Conservation (phyloP, 768 basidiomycete genomes). For the Lactarius sp. region DNA sequence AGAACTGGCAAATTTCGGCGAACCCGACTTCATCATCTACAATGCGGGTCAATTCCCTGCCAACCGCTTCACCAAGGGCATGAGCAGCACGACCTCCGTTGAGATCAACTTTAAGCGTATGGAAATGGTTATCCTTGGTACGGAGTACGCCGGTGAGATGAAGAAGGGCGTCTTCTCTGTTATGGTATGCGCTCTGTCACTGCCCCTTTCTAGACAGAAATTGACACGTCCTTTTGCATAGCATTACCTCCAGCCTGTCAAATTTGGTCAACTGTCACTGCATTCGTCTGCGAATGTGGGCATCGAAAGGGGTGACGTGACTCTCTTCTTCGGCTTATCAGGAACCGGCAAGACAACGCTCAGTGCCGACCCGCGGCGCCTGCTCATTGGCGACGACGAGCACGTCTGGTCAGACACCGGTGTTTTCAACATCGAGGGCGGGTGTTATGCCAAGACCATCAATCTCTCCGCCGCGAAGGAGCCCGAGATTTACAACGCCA, state of each 20-base stretch:
- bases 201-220: not conserved
- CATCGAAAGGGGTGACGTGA: slow-evolving; percentile 82
- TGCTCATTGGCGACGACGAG: slow-evolving; percentile 97
- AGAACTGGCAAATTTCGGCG: slow-evolving; percentile 90
- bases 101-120: slow-evolving; percentile 99
- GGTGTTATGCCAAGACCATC: slow-evolving; percentile 98
- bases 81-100: slow-evolving; percentile 98
- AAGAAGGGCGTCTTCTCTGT: slow-evolving; percentile 99
- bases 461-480: slow-evolving; percentile 97
- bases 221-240: slow-evolving; percentile 31
- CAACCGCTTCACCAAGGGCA: slow-evolving; percentile 99
- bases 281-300: slow-evolving; percentile 99
- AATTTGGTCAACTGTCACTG: slow-evolving; percentile 94
- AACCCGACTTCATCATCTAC: slow-evolving; percentile 99
- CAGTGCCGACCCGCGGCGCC: slow-evolving; percentile 90
- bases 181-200: slow-evolving; percentile 53
- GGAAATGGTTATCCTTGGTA: slow-evolving; percentile 99
- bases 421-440: slow-evolving; percentile 99
- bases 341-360: slow-evolving; percentile 99
- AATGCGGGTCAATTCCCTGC: slow-evolving; percentile 99
- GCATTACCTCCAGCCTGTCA: slow-evolving; percentile 98
- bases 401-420: slow-evolving; percentile 99
- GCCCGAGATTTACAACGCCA: slow-evolving; percentile 95
- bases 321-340: slow-evolving; percentile 97
- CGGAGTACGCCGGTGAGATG: slow-evolving; percentile 99